Base-by-base conservation (phyloP, 2,329 filamentous ascomycete genomes). In the Diaporthe velutina region DNA sequence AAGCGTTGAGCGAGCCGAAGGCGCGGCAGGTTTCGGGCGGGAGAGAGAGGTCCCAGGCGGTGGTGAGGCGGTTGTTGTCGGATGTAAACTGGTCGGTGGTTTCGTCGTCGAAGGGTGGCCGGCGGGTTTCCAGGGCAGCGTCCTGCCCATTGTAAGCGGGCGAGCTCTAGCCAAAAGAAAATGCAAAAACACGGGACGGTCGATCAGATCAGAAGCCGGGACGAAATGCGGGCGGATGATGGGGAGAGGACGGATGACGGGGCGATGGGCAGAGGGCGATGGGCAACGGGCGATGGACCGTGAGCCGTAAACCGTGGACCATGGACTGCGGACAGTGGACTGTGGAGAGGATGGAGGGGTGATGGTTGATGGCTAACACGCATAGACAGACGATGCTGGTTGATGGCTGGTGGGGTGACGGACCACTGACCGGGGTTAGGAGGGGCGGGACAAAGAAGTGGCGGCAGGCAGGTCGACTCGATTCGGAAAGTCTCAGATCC, bases 91-190 rank as follows among this genome's bases (percentile, higher is more conserved):
- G 33, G 35, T 38, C 28, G 61, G 38, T 50, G 54, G 25, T 30
- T 60, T 52, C 45, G 35, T 57, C 45, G 57, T 35, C 8, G 48
- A 40, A 33, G 30, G 28, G 42, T 57, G 35, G 45, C 35, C 55
- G 22, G 35, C 50, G 58, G 45, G 71, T 17, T 76, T 74, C 74
- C 74, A 76, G 9, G 74, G 74, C 35, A 76, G 72, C 7, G 60
- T 76, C 45, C 74, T 76, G 33, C 52, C 72, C 74, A 76, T 76
- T 33, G 42, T 25, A 8, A 38, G 42, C 61, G 45, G 33, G 19
- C 19, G 45, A 30, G 19, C 12, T n/a, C 22, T 19, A 67, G 42
- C 12, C n/a, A 25, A 38, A 38, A 38, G 35, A 28, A 54, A 7
- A 10, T 28, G n/a, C 13, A 54, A 50, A 35, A 66, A 33, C 6